Base-by-base conservation (phyloP, 2,329 filamentous ascomycete species). In the Alternaria atra region DNA sequence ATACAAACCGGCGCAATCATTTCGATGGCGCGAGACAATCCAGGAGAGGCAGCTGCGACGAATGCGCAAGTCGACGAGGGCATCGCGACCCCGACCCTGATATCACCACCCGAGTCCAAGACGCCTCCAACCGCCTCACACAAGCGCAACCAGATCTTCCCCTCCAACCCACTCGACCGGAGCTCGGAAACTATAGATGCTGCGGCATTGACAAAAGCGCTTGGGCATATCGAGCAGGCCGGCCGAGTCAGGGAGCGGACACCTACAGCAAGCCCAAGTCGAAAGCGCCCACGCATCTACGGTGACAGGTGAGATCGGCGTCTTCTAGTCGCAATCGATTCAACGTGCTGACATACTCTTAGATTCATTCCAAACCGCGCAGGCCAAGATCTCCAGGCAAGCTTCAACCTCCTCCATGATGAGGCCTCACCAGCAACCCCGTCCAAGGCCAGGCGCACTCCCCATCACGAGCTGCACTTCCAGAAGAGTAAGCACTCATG, bases 351-450 rank as follows among this genome's bases (percentile, higher is more conserved):
- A 68, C 47, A 10, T 13, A 13, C 8, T 3, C 23, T 3, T 75
- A 97, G 95, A 72, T 99, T 99, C 77, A 98, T 99, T 69, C 95
- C 95, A 29, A 96, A 95, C 71, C 88, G 95, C 42, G 90, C 94
- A 66, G 95, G 94, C 6, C 93, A 97, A 79, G 95, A 99, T 79
- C 84, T 98, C 25, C 91, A 94, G 77, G 93, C 94, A 54, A 96
- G 93, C 79, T 98, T 95, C 80, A 97, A 90, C 76, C 83, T 98
- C 56, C 84, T 98, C 29, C 92, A 97, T 74, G 94, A 97, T 64
- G 93, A 97, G 77, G 93, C 91, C 39, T 97, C 94, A 20, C 95
- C 95, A 20, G 91, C 94, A 12, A 97, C 94, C 1, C 93, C 94
- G 1, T 94, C 93, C 4, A 92, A 90, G 76, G 87, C 91, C 60